Evolutionary conservation across 495 filamentous ascomycete species (phyloP), one percentile per base, ranked within the genome.

Genomic region (Penicillium flavigenum): DNA sequence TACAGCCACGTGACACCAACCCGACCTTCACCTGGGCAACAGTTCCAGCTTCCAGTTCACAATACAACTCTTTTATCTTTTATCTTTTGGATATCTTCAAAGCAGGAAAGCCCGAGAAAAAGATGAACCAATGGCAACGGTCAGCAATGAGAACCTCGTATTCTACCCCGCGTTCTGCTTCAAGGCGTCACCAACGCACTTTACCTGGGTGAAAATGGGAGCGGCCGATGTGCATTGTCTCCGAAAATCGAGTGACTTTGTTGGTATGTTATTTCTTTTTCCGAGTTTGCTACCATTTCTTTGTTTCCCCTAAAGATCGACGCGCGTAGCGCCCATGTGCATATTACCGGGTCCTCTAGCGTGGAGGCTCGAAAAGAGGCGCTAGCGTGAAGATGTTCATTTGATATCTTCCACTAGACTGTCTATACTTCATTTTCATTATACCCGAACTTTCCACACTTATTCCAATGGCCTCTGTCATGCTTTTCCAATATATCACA

Each of bases 81-180:
- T 16, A 14, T 8, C 27, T 8, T 24, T 51, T n/a, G 17, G 14
- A 46, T 27, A 39, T 27, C 32, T 38, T 36, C 34, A 17, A 12
- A 39, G 26, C 16, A 51, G 27, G 5, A 55, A 16, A 38, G 24
- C 7, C 36, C 39, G 24, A 48, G 20, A 50, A 54, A 49, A 74
- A 74, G 58, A 76, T 76, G 73, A 63, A 26, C 70, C 58, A 47
- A 76, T 76, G 72, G 69, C 62, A 56, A 66, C 67, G 57, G 46
- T 9, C 47, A 34, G 59, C 11, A 39, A 74, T 63, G 60, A 59
- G 49, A 60, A 56, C 39, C 65, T 72, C 42, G 76, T 66, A 47
- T 83, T 89, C 67, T 96, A 96, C 67, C 91, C 91, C 16, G 85
- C 86, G 17, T 95, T 87, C 72, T 95, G 91, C 76, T 96, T 92